Percentiles rank a stretch among this genome's conserved stretches.
Evolutionary conservation across 345 rosid genomes (phyloP).

Genomic region (Turritis glabra): DNA sequence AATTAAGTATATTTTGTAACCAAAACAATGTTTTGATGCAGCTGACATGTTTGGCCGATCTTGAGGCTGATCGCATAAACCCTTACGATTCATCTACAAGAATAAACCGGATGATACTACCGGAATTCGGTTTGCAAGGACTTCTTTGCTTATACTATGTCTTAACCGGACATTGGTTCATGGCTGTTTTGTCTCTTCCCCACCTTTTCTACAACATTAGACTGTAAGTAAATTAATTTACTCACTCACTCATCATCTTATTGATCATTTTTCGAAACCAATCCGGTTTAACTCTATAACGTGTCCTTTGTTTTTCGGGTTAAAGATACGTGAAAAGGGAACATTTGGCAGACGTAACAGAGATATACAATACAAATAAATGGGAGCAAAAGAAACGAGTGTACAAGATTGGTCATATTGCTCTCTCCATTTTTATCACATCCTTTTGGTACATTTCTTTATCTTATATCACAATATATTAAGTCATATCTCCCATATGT

Average conservation of each 20-base stretch:
- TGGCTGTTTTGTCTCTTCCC: constrained; percentile 57
- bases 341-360: constrained; percentile 89
- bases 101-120: constrained; percentile 60
- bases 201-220: constrained; percentile 62
- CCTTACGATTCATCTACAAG: constrained; percentile 67
- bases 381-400: constrained; percentile 84
- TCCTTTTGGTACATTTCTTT: constrained; percentile 64
- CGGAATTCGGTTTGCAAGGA: constrained; percentile 63
- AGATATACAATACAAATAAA: constrained; percentile 74
- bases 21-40: constrained; percentile 27
- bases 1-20: neutral
- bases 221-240: constrained; percentile 45
- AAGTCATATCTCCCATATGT: neutral
- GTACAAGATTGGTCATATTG: constrained; percentile 73
- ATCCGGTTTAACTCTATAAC: neutral
- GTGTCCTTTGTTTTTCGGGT: neutral
- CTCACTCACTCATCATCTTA: neutral
- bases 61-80: constrained; percentile 67
- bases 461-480: neutral
- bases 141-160: constrained; percentile 52
- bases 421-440: constrained; percentile 62
- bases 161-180: constrained; percentile 70
- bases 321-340: constrained; percentile 57
- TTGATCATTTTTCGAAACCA: neutral
- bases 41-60: constrained; percentile 75